phyloP scores from a whole-genome alignment of 2,329 filamentous ascomycete species.

The Dactylellina cionopaga region DNA sequence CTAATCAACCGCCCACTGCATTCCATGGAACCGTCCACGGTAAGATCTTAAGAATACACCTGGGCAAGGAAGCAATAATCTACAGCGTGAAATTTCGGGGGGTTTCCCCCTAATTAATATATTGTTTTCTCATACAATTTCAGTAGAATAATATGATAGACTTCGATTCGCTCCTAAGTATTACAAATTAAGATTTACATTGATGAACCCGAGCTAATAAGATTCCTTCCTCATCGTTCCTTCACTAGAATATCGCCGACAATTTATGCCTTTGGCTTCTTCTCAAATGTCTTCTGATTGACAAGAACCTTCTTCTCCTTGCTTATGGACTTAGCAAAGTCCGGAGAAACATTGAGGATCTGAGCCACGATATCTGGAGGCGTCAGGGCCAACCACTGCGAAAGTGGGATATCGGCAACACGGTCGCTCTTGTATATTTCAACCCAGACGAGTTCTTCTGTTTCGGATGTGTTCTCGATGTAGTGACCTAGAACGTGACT shows the following conservation, averaged over 20 bases:
- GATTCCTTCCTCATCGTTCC: too few species aligned
- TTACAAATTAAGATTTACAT: background rate
- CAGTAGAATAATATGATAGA: too few species aligned
- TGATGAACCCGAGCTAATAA: too few species aligned
- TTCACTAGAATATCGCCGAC: too few species aligned
- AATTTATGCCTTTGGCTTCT: conserved; percentile 14
- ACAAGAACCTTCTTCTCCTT: conserved; percentile 72
- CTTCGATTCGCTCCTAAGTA: too few species aligned
- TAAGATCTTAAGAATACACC: too few species aligned
- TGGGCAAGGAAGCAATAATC: too few species aligned
- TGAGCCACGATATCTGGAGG: conserved; percentile 71
- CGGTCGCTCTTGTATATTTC: conserved; percentile 76
- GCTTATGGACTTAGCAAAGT: conserved; percentile 69
- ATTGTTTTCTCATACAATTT: too few species aligned
- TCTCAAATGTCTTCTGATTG: conserved; percentile 53
- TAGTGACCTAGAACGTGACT: conserved; percentile 66
- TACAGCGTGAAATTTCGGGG: too few species aligned
- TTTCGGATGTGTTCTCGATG: conserved; percentile 74
- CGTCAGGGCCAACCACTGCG: conserved; percentile 76
- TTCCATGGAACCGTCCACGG: too few species aligned
- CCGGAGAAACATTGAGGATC: conserved; percentile 69
- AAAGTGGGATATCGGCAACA: conserved; percentile 73
- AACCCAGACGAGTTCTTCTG: conserved; percentile 73
- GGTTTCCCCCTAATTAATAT: too few species aligned
- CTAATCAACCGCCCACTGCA: too few species aligned